Evolutionary conservation across 2,329 filamentous ascomycete species (phyloP).

Genomic region (Allantophomopsis lycopodina): DNA sequence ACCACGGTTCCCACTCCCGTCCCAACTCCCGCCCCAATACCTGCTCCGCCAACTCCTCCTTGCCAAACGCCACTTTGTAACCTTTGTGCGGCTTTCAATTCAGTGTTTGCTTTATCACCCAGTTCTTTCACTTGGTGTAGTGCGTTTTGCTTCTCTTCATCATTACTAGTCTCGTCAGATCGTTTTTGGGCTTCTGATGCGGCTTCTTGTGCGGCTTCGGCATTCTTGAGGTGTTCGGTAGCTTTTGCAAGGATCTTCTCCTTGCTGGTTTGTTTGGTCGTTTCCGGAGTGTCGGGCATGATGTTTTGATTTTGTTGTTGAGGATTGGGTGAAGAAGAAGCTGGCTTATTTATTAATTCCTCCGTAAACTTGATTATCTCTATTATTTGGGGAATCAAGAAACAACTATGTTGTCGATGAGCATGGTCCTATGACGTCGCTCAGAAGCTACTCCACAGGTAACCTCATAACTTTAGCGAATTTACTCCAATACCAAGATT

Average conservation of each 20-base stretch:
- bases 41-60: slow-evolving; percentile 8
- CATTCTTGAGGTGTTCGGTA: slow-evolving; percentile 5
- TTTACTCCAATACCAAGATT: too few species aligned
- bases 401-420: too few species aligned
- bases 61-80: slow-evolving; percentile 14
- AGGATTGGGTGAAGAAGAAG: too few species aligned
- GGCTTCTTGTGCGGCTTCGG: slow-evolving; percentile 3
- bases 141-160: slow-evolving; percentile 6
- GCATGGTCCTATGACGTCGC: too few species aligned
- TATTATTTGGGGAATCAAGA: too few species aligned
- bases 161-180: slow-evolving; percentile 3
- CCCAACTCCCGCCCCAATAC: slow-evolving; percentile 11
- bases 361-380: too few species aligned
- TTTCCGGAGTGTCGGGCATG: not conserved
- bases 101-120: slow-evolving; percentile 28
- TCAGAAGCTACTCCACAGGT: too few species aligned
- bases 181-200: slow-evolving; percentile 3
- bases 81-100: slow-evolving; percentile 49
- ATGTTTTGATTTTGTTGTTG: too few species aligned
- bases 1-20: slow-evolving; percentile 9
- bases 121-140: slow-evolving; percentile 8
- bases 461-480: too few species aligned
- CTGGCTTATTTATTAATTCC: too few species aligned
- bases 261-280: slow-evolving; percentile 2
- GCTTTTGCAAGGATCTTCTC: slow-evolving; percentile 8